These are phyloP conservation scores for Dactylellina haptotyla DNA, from an alignment of 2,329 filamentous ascomycete genomes.

Conservation along the genomic window DNA sequence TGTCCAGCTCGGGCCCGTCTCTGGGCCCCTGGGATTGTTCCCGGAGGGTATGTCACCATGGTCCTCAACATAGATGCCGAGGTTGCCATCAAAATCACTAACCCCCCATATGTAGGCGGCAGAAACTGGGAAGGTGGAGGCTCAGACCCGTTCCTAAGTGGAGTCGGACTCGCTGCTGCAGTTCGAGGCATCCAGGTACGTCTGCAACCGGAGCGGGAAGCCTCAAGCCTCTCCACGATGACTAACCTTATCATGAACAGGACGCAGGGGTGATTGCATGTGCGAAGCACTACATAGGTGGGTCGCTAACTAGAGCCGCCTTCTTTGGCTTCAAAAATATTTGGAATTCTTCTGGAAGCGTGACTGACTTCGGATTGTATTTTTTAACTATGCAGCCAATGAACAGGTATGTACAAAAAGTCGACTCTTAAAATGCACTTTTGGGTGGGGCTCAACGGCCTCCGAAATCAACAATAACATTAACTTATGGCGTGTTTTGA, in stretches of 20 bases:
- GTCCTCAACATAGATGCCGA: slow-evolving; percentile 23
- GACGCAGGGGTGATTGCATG: slow-evolving; percentile 66
- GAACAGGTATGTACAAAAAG: slow-evolving; percentile 54
- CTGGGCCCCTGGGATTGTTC: slow-evolving; percentile 53
- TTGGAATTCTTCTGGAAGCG: slow-evolving; percentile 39
- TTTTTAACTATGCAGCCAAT: slow-evolving; percentile 51
- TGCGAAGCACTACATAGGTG: slow-evolving; percentile 69
- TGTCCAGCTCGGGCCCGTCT: slow-evolving; percentile 51
- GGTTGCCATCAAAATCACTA: slow-evolving; percentile 2
- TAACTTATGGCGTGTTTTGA: slow-evolving; percentile 59
- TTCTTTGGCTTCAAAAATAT: slow-evolving; percentile 27
- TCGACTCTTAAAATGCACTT: slow-evolving; percentile 46
- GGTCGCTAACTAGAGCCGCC: slow-evolving; percentile 50
- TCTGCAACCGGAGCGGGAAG: slow-evolving; percentile 22
- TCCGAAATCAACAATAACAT: slow-evolving; percentile 20
- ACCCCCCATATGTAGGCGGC: slow-evolving; percentile 58
- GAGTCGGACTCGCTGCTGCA: slow-evolving; percentile 57
- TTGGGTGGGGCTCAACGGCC: slow-evolving; percentile 35
- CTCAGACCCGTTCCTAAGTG: slow-evolving; percentile 60
- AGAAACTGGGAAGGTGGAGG: slow-evolving; percentile 64
- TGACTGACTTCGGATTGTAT: slow-evolving; percentile 42
- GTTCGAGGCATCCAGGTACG: slow-evolving; percentile 59
- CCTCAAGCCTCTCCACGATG: slow-evolving; percentile 29
- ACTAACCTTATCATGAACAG: slow-evolving; percentile 61
- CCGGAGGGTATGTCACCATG: slow-evolving; percentile 46